Evolutionary conservation across 306 rosid genomes (phyloP).

Genomic region (Vigna trinervia): DNA sequence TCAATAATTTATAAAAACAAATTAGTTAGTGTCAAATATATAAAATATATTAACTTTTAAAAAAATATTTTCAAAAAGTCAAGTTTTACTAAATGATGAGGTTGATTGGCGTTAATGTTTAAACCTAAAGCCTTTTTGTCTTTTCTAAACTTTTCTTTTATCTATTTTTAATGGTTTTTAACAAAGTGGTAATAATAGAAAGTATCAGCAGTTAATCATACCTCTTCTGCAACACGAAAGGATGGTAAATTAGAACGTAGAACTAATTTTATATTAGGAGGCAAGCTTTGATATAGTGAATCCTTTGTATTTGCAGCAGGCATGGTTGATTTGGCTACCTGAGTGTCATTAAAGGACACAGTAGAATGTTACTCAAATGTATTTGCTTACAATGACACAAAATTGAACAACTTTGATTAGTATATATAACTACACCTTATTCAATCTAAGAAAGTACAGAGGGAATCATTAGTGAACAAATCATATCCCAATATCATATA

Average conservation of each 20-base stretch:
- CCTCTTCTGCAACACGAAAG: slow-evolving; percentile 66
- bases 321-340: slow-evolving; percentile 73
- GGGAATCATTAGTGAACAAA: slow-evolving; percentile 26
- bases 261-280: slow-evolving; percentile 68
- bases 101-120: not conserved
- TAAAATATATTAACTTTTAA: too few relatives aligned
- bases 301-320: slow-evolving; percentile 72
- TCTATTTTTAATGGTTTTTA: slow-evolving; percentile 12
- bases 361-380: slow-evolving; percentile 25
- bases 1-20: too few relatives aligned
- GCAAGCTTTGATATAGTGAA: slow-evolving; percentile 77
- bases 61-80: too few relatives aligned
- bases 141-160: not conserved
- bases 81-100: not conserved
- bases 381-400: slow-evolving; percentile 6
- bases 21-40: too few relatives aligned
- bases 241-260: slow-evolving; percentile 69
- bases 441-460: not conserved
- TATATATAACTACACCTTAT: slow-evolving; percentile 5
- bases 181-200: slow-evolving; percentile 8
- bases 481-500: slow-evolving; percentile 10
- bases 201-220: slow-evolving; percentile 41
- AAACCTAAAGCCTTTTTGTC: slow-evolving; percentile 29
- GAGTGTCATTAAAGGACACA: slow-evolving; percentile 39
- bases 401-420: slow-evolving; percentile 10